phyloP scores from a whole-genome alignment of 2,329 filamentous ascomycete species.

The Teratosphaeriaceae sp. region DNA sequence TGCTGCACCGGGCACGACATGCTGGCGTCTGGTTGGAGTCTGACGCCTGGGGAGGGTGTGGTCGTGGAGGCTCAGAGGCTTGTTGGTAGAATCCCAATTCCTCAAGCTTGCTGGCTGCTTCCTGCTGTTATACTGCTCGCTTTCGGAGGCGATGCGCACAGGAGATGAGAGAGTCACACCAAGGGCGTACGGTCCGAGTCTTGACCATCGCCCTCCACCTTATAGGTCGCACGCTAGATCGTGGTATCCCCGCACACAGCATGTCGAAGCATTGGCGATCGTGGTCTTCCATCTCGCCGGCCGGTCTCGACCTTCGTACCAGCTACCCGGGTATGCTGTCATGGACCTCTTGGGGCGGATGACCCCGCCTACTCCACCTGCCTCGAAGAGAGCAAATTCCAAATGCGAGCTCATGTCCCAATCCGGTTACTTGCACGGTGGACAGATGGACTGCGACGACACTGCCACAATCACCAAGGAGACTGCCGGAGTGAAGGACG shows the following conservation, averaged over 20 bases:
- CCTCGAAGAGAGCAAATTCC: too few relatives aligned
- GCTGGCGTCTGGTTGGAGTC: not conserved
- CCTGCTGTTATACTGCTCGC: too few relatives aligned
- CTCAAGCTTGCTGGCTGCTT: not conserved
- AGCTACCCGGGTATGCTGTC: not conserved
- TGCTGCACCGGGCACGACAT: slow-evolving; percentile 11
- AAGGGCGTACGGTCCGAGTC: too few relatives aligned
- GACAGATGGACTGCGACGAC: too few relatives aligned
- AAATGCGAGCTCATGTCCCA: too few relatives aligned
- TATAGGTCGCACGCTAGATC: not conserved
- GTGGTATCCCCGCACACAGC: not conserved
- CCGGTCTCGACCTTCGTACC: slow-evolving; percentile 1
- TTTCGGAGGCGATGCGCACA: too few relatives aligned
- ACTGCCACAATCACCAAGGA: too few relatives aligned
- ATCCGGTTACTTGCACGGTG: too few relatives aligned
- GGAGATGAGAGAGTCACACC: too few relatives aligned
- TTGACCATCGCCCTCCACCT: not conserved
- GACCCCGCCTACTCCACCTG: not conserved
- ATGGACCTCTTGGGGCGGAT: not conserved
- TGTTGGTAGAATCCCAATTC: not conserved
- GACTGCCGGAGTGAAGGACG: too few relatives aligned
- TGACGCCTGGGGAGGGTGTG: too few relatives aligned
- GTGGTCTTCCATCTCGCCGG: not conserved
- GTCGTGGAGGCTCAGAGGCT: too few relatives aligned
- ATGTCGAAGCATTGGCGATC: not conserved